Evolutionary conservation across 2,329 filamentous ascomycete genomes (phyloP), one percentile per base, ranked within the genome.

Genomic region (Gaeumannomyces sp.): DNA sequence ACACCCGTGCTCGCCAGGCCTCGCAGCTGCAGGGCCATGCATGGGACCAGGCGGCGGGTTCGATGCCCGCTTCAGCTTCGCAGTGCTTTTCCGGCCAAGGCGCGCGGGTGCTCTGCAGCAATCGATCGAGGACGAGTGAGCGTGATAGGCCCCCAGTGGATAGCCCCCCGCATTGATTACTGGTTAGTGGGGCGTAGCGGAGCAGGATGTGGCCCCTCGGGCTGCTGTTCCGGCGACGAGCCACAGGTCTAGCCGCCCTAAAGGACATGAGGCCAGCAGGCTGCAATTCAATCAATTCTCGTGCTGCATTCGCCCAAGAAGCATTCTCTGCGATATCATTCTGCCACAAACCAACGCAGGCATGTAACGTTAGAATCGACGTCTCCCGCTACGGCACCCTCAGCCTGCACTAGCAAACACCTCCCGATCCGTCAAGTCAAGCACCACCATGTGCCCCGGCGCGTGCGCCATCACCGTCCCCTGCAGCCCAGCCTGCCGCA

Each of bases 401-500:
- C 13, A 38, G 14, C 59, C 22, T 22, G n/a, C 33, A 11, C 60
- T 53, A 31, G 65, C 19, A 66, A 73, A 71, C 10, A 70, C 70
- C 27, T 84, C 80, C 14, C 76, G 74, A 64, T 81, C 78, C 28
- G 70, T 75, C 61, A 77, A 75, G 72, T 89, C 86, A 63, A 87
- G 72, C 1, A 88, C 74, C 58, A 89, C 71, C 86, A 89, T 89
- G 71, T 87, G 79, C 0, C 85, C 85, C 0, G 85, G 86, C 25
- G 81, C 80, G 75, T 89, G 87, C 0, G 80, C 83, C 77, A 90
- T 85, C 1, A 88, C 78, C 1, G 78, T 76, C 0, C 87, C 87
- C 60, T 82, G 70, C 60, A 87, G 70, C 10, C 72, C 75, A 6
- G 85, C 83, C 65, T 76, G 78, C 79, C 87, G 82, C 1, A 89